Base-by-base conservation (phyloP, 768 basidiomycete species). In the Lyophyllum semitale region DNA sequence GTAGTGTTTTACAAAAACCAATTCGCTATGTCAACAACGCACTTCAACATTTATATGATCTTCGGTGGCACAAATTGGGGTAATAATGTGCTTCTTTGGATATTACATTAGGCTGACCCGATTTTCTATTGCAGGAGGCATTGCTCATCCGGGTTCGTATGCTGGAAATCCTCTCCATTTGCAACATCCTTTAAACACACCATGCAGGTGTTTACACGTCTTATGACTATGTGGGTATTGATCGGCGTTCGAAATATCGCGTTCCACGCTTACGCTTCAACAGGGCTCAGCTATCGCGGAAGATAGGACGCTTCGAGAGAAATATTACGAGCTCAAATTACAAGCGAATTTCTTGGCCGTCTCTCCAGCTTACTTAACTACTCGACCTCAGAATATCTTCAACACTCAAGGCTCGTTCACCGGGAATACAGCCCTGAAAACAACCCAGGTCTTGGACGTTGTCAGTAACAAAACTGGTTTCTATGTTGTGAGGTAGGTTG, bases 41-140 rank as follows among this genome's bases (percentile, higher is more conserved):
- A 77, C 55, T 61, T 79, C 44, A 82, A 77, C 59, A 52, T 81
- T 15, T 83, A 82, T 63, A 82, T 82, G 80, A 70, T 76, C 9
- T 80, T 66, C 52, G 80, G 80, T 18, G 80, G 80, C 3, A 82
- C 81, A 0, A 78, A 80, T 45, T 81, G 77, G 77, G 81, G 78
- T 56, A 60, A 62, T 58, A 29, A 33, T 2, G 26, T 40, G 26
- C 15, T 54, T 40, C 4, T 13, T n/a, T 37, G 2, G 13, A 32
- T 15, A 15, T 11, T 32, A 4, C 7, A 29, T 7, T 37, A 15
- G 2, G 30, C 30, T 53, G 38, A 53, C 27, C 29, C 44, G 8
- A 8, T 57, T 41, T 48, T 33, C n/a, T 41, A 32, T 17, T 51
- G 3, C 44, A 69, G 68, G 68, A 53, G 71, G 71, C 41, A 73